Percentiles rank a stretch among this genome's conserved stretches.
These are phyloP conservation scores for Schwanniomyces yamadae DNA, from an alignment of 805 yeast genomes.

Conservation along the genomic window DNA sequence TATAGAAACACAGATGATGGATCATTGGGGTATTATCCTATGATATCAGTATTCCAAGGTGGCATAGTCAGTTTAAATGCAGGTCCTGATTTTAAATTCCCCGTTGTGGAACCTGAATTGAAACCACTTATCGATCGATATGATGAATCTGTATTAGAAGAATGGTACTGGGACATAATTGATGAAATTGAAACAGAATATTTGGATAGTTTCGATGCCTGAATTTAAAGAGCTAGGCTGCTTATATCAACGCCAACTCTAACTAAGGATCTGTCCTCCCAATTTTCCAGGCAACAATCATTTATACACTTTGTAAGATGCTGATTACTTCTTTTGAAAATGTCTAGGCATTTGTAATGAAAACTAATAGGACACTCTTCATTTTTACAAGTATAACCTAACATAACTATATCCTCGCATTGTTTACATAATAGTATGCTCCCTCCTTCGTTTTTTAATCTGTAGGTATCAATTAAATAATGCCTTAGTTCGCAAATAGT, in stretches of 20 bases:
- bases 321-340: constrained; percentile 33
- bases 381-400: constrained; percentile 45
- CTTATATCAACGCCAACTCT: constrained; percentile 22
- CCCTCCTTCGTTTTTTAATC: constrained; percentile 34
- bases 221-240: constrained; percentile 24
- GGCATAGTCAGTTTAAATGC: constrained; percentile 74
- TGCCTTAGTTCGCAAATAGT: constrained; percentile 48
- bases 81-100: constrained; percentile 58
- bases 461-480: constrained; percentile 45
- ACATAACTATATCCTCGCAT: constrained; percentile 53
- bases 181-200: constrained; percentile 76
- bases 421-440: constrained; percentile 44
- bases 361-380: constrained; percentile 38
- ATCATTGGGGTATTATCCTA: constrained; percentile 85
- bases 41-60: constrained; percentile 75
- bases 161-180: constrained; percentile 74
- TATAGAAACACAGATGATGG: constrained; percentile 70
- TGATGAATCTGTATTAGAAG: constrained; percentile 72
- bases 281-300: neutral
- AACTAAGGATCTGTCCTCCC: constrained; percentile 9
- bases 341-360: constrained; percentile 48
- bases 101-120: constrained; percentile 39
- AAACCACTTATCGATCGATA: constrained; percentile 60
- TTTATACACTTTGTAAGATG: constrained; percentile 1
- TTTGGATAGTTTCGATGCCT: constrained; percentile 43